Evolutionary conservation across 371 early-diverging fungal genomes (phyloP).

Genomic region (Mortierella sp.): DNA sequence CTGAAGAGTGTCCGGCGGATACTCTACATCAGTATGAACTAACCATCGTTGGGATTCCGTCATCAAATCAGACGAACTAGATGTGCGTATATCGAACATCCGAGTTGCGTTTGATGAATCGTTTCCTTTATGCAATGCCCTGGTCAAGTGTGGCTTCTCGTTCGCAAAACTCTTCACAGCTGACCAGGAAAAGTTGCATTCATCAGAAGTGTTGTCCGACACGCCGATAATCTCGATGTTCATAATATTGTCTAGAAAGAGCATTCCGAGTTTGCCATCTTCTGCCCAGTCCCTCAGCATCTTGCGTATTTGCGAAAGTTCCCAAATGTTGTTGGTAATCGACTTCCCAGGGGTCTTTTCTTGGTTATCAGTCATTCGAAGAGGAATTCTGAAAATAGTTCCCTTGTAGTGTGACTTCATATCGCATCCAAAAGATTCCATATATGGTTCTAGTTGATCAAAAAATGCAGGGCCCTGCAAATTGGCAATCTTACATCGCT

Average conservation of each 20-base stretch:
- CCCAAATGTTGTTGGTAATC: slow-evolving; percentile 13
- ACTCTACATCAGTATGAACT: slow-evolving; percentile 1
- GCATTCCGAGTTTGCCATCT: slow-evolving; percentile 30
- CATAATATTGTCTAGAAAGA: slow-evolving; percentile 45
- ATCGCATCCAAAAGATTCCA: slow-evolving; percentile 32
- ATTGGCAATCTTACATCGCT: slow-evolving; percentile 21
- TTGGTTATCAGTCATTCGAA: slow-evolving; percentile 12
- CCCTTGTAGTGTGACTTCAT: slow-evolving; percentile 41
- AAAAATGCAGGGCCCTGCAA: slow-evolving; percentile 3
- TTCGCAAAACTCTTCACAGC: background rate
- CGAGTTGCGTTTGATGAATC: background rate
- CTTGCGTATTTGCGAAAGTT: background rate
- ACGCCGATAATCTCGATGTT: slow-evolving; percentile 23
- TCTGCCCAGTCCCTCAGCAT: slow-evolving; percentile 27
- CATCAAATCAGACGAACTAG: background rate
- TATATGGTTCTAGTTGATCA: slow-evolving; percentile 44
- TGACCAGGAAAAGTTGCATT: background rate
- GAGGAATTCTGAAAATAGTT: slow-evolving; percentile 56
- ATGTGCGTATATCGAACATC: background rate
- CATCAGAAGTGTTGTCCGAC: background rate
- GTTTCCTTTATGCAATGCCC: background rate
- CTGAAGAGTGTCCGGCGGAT: background rate
- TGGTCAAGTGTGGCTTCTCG: background rate
- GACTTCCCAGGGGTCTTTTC: background rate
- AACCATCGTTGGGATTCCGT: slow-evolving; percentile 13